Evolutionary conservation across 2,329 filamentous ascomycete species (phyloP).

Genomic region (Claviceps quebecensis): DNA sequence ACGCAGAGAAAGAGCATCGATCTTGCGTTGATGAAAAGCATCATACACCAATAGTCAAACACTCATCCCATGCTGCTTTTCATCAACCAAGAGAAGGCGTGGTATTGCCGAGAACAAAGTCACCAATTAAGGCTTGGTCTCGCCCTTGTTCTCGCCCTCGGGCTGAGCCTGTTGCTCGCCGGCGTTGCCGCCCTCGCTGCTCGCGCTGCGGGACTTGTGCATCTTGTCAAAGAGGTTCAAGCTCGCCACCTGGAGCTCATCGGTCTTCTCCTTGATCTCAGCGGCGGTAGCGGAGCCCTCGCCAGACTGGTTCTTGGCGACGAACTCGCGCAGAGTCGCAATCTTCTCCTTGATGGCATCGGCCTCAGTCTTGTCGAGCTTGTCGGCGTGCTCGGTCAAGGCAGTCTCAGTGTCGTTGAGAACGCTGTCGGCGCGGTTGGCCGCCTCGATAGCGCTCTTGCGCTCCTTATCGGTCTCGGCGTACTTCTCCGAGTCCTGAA

Average conservation of each 20-base stretch:
- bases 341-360: constrained; percentile 94
- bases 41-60: constrained; percentile 19
- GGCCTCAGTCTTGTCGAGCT: constrained; percentile 90
- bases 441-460: constrained; percentile 86
- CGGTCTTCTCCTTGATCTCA: constrained; percentile 97
- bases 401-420: constrained; percentile 98
- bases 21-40: too few species aligned
- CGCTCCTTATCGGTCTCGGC: constrained; percentile 91
- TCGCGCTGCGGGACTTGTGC: constrained; percentile 81
- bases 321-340: constrained; percentile 66
- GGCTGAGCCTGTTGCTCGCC: constrained; percentile 34
- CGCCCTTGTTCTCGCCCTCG: constrained; percentile 65
- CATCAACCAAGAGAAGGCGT: background rate
- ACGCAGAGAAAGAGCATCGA: constrained; percentile 19
- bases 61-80: constrained; percentile 6
- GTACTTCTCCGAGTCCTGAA: constrained; percentile 94
- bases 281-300: constrained; percentile 75
- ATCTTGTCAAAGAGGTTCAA: constrained; percentile 99
- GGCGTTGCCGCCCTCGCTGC: constrained; percentile 27
- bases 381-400: constrained; percentile 90
- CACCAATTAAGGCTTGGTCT: constrained; percentile 49
- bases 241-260: constrained; percentile 90
- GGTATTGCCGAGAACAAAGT: constrained; percentile 1
- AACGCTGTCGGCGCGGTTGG: constrained; percentile 94
- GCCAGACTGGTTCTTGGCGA: constrained; percentile 87